Evolutionary conservation across 2,329 filamentous ascomycete genomes (phyloP).

Genomic region (Gyromitra esculenta): DNA sequence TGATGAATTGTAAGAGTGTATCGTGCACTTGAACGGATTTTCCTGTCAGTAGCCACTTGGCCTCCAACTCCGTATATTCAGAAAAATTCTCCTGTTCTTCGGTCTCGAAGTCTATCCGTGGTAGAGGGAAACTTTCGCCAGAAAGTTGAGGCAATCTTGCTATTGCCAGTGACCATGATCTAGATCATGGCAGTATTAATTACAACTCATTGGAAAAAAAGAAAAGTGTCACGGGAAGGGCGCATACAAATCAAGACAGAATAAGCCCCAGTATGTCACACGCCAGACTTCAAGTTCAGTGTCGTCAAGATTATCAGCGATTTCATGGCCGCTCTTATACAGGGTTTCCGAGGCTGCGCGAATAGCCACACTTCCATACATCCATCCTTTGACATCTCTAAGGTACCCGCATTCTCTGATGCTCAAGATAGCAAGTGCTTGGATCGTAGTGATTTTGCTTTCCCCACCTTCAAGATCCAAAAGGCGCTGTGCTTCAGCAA

Average conservation of each 20-base stretch:
- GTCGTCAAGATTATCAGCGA: slow-evolving; percentile 16
- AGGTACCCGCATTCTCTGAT: slow-evolving; percentile 94
- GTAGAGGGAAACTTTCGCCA: slow-evolving; percentile 25
- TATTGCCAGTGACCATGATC: slow-evolving; percentile 46
- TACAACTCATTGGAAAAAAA: background rate
- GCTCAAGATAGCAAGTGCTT: slow-evolving; percentile 93
- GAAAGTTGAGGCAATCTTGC: slow-evolving; percentile 48
- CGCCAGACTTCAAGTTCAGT: slow-evolving; percentile 75
- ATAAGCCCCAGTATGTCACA: slow-evolving; percentile 97
- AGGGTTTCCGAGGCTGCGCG: slow-evolving; percentile 91
- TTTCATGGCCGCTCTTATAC: slow-evolving; percentile 59
- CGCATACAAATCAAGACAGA: slow-evolving; percentile 84
- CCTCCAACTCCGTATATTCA: slow-evolving; percentile 23
- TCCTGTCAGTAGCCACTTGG: slow-evolving; percentile 22
- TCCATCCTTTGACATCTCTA: slow-evolving; percentile 94
- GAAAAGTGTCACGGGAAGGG: background rate
- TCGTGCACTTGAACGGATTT: slow-evolving; percentile 12
- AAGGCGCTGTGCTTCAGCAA: slow-evolving; percentile 87
- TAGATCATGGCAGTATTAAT: slow-evolving; percentile 31
- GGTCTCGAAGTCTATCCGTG: slow-evolving; percentile 33
- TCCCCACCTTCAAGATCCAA: slow-evolving; percentile 79
- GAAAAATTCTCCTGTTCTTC: slow-evolving; percentile 21
- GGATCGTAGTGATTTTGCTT: slow-evolving; percentile 92
- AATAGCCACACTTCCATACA: slow-evolving; percentile 70
- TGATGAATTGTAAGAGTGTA: slow-evolving; percentile 47